Evolutionary conservation across 805 yeast genomes (phyloP).

Genomic region (Kuraishia capsulata): DNA sequence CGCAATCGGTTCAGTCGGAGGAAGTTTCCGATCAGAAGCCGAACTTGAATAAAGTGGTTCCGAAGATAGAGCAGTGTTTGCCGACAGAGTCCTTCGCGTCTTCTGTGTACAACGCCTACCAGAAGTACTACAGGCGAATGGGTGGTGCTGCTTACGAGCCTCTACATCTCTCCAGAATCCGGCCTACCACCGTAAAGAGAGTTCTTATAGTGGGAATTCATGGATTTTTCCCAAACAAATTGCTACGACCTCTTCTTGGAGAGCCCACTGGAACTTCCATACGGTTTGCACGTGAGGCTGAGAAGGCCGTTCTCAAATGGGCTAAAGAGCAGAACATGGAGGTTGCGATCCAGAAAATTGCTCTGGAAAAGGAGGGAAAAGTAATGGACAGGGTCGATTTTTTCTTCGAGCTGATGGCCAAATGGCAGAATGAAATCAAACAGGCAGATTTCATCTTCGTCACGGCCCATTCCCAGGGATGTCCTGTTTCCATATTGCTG

Average conservation of each 20-base stretch:
- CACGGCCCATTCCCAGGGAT: constrained; percentile 95
- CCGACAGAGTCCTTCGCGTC: constrained; percentile 11
- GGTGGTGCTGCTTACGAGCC: constrained; percentile 1
- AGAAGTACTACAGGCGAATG: background rate
- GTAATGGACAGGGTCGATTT: constrained; percentile 78
- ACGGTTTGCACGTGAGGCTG: constrained; percentile 87
- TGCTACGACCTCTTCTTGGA: constrained; percentile 81
- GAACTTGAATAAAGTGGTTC: constrained; percentile 18
- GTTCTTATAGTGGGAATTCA: constrained; percentile 88
- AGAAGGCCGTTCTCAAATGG: constrained; percentile 63
- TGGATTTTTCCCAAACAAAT: constrained; percentile 88
- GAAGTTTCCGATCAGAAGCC: background rate
- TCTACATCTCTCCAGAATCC: constrained; percentile 4
- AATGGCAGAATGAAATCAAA: constrained; percentile 40
- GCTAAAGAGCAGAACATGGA: constrained; percentile 34
- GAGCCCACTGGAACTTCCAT: constrained; percentile 95
- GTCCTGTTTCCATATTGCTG: constrained; percentile 79
- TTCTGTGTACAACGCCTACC: background rate
- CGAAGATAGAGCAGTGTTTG: constrained; percentile 15
- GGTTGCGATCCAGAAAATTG: constrained; percentile 74
- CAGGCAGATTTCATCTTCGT: constrained; percentile 79
- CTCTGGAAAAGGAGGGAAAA: constrained; percentile 89
- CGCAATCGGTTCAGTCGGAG: background rate
- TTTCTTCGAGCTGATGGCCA: constrained; percentile 61
- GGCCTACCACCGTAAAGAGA: constrained; percentile 29